Conservation (phyloP, 2,329 filamentous ascomycete species). For the Penicillium occitanis region DNA sequence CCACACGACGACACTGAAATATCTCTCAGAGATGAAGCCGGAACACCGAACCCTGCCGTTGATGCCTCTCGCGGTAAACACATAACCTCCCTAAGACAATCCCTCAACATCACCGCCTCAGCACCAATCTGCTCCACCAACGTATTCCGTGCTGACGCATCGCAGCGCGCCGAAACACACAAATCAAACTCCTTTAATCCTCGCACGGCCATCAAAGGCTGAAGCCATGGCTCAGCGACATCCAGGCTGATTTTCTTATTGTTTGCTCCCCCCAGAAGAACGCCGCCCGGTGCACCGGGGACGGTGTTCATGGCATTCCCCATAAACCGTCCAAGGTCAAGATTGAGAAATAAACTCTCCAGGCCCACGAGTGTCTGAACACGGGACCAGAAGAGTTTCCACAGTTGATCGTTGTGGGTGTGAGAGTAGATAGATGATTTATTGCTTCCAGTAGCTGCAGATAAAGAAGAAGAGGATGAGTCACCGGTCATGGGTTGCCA, state of each 20-base stretch:
- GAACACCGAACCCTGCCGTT: not conserved
- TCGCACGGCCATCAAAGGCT: conserved; percentile 31
- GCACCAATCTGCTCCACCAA: conserved; percentile 31
- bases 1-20: not conserved
- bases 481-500: conserved; percentile 37
- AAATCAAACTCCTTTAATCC: conserved; percentile 35
- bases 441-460: not conserved
- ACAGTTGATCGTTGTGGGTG: conserved; percentile 39
- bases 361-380: conserved; percentile 28
- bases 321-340: conserved; percentile 36
- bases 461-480: not conserved
- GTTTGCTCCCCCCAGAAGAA: conserved; percentile 25
- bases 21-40: not conserved
- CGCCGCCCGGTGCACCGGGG: not conserved
- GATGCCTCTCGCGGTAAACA: conserved; percentile 24
- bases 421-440: conserved; percentile 32
- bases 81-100: conserved; percentile 29
- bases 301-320: conserved; percentile 18
- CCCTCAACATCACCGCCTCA: conserved; percentile 31
- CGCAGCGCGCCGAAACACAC: conserved; percentile 36
- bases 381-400: conserved; percentile 33
- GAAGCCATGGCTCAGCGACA: conserved; percentile 32
- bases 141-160: conserved; percentile 29
- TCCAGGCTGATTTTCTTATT: conserved; percentile 28
- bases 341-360: conserved; percentile 27